A percentile compares a stretch with the other conserved stretches of the same genome.
Evolutionary conservation across 208 protist species (phyloP).

Genomic region (Trypanosomatidae sp.): DNA sequence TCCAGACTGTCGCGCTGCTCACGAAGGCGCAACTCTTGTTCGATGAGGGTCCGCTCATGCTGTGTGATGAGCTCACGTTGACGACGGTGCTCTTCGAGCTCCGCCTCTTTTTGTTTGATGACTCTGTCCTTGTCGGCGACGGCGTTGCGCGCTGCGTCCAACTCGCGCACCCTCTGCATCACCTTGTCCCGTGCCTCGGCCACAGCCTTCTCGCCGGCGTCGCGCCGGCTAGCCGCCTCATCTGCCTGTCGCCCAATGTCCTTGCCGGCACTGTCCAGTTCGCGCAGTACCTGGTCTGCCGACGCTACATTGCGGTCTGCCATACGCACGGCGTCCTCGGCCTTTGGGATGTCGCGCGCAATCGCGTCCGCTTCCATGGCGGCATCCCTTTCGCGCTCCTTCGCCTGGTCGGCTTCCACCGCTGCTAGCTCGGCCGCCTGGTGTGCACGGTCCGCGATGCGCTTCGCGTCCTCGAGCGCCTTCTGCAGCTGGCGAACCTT

Average conservation of each 20-base stretch:
- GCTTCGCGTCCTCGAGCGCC: conserved; percentile 82
- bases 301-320: conserved; percentile 70
- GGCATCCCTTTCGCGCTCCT: conserved; percentile 64
- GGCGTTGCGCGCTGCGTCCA: conserved; percentile 56
- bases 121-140: conserved; percentile 72
- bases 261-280: conserved; percentile 83
- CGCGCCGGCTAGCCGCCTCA: conserved; percentile 74
- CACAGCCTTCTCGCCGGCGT: conserved; percentile 68
- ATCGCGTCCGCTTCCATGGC: conserved; percentile 68
- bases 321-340: conserved; percentile 73
- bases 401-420: conserved; percentile 65
- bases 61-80: conserved; percentile 85
- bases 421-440: conserved; percentile 66
- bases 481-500: conserved; percentile 87
- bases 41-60: conserved; percentile 87
- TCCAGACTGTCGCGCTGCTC: conserved; percentile 89
- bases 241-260: conserved; percentile 81
- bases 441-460: conserved; percentile 71
- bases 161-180: conserved; percentile 47
- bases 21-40: conserved; percentile 87
- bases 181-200: conserved; percentile 65
- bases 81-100: conserved; percentile 76
- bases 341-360: conserved; percentile 67
- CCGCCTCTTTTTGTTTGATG: conserved; percentile 72
- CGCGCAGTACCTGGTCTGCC: conserved; percentile 67